phyloP scores from a whole-genome alignment of 2,329 filamentous ascomycete species.

The Botrytis aclada region DNA sequence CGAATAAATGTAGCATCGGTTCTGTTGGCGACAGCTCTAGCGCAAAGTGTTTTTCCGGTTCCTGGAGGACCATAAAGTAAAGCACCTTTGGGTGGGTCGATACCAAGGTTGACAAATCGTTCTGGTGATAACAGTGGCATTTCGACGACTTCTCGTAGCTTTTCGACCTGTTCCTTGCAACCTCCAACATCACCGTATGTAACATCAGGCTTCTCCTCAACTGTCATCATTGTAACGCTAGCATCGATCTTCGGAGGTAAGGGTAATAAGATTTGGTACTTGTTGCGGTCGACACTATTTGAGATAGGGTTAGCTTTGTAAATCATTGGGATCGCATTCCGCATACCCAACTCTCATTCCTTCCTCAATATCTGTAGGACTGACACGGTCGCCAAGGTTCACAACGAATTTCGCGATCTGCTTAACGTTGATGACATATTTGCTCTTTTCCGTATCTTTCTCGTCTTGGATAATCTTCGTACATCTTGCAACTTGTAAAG shows the following conservation, averaged over 20 bases:
- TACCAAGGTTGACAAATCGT: constrained; percentile 96
- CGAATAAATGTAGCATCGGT: constrained; percentile 98
- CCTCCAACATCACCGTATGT: constrained; percentile 98
- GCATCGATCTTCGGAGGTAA: constrained; percentile 98
- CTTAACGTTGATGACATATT: constrained; percentile 99
- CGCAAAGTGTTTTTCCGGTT: constrained; percentile 98
- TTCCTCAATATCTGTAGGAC: constrained; percentile 97
- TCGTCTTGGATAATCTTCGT: constrained; percentile 99
- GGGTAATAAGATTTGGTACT: constrained; percentile 97
- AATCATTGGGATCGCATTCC: constrained; percentile 22
- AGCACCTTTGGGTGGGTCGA: constrained; percentile 96
- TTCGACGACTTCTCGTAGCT: constrained; percentile 96
- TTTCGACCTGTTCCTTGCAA: constrained; percentile 99
- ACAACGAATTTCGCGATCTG: constrained; percentile 99
- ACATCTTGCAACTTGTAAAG: constrained; percentile 93
- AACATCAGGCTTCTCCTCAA: constrained; percentile 98
- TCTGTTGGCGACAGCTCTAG: constrained; percentile 93
- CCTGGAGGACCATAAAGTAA: constrained; percentile 94
- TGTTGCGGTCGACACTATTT: constrained; percentile 83
- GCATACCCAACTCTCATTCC: constrained; percentile 89
- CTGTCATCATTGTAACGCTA: constrained; percentile 99
- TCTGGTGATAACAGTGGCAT: constrained; percentile 96
- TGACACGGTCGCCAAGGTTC: constrained; percentile 93
- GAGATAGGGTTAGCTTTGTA: constrained; percentile 25
- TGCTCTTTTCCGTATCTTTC: constrained; percentile 95